Evolutionary conservation across 192 early-diverging fungal species (phyloP), one percentile per base, ranked within the genome.

Genomic region (Coemansia asiatica): DNA sequence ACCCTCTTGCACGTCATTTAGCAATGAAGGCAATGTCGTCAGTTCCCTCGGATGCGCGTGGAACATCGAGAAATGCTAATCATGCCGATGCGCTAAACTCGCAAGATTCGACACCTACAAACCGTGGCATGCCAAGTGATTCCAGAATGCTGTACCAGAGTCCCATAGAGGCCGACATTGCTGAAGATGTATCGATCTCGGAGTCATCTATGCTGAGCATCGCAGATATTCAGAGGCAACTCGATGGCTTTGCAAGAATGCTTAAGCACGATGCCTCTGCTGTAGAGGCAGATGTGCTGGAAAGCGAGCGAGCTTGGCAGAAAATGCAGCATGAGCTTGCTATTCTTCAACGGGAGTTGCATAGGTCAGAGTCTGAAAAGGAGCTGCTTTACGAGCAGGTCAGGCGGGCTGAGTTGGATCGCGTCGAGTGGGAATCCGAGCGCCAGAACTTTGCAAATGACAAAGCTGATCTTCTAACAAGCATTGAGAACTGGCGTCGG

Each of bases 1-100:
- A 79, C n/a, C 77, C 77, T 22, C 48, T 79, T 33, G 64, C 77
- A 6, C 67, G 77, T 6, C 77, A 79, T 46, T 54, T 79, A 23
- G 77, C 77, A 28, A 56, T 74, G 12, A 79, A 74, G 29, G 64
- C 72, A 13, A 74, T 79, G n/a, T 38, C 28, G 46, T 74, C 68
- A 12, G 55, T 64, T 4, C 68, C 71, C 21, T 36, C 65, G 8
- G 1, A 64, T 63, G 25, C 68, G 66, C 60, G 35, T 58, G 8
- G 58, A 1, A 56, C 35, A 18, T 25, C 23, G 40, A 4, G 29
- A 64, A 25, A 21, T 13, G 58, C 16, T 49, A 19, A 49, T 60
- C 19, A 12, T 1, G 27, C 23, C 1, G 22, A n/a, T n/a, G n/a
- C n/a, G n/a, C n/a, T n/a, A n/a, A n/a, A n/a, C 9, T 66, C 70